phyloP scores from a whole-genome alignment of 2,329 filamentous ascomycete species.

The Akanthomyces dipterigenus region DNA sequence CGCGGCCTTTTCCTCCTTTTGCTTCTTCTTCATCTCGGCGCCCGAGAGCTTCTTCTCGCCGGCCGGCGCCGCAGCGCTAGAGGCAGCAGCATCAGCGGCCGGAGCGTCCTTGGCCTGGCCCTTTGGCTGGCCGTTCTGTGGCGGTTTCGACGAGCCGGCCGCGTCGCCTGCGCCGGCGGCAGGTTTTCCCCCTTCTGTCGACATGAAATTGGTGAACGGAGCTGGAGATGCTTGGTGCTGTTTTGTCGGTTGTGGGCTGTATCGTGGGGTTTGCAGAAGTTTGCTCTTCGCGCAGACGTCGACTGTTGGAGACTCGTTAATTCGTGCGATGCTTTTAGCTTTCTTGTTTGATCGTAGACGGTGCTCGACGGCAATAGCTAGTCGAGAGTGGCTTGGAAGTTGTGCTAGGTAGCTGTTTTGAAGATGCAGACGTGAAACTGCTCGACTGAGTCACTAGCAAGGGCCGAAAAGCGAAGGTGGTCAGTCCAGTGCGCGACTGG shows the following conservation, averaged over 20 bases:
- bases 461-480: background rate
- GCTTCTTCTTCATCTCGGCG: constrained; percentile 80
- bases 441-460: constrained; percentile 5
- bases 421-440: background rate
- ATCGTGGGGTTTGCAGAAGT: background rate
- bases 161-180: constrained; percentile 21
- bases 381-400: background rate
- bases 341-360: background rate
- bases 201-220: constrained; percentile 19
- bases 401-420: background rate
- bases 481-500: background rate
- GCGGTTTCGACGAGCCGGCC: constrained; percentile 18
- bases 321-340: too few relatives aligned
- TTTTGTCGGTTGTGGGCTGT: constrained; percentile 13
- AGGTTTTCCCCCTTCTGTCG: constrained; percentile 25
- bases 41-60: constrained; percentile 55
- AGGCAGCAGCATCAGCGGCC: background rate
- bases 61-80: constrained; percentile 13
- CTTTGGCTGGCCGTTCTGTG: constrained; percentile 19
- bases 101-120: constrained; percentile 17
- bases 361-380: background rate
- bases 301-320: background rate
- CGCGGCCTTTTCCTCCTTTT: constrained; percentile 87
- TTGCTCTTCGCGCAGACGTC: background rate
- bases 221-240: constrained; percentile 7